Conservation (phyloP, 2,329 filamentous ascomycete species). For the Fusarium piperis region DNA sequence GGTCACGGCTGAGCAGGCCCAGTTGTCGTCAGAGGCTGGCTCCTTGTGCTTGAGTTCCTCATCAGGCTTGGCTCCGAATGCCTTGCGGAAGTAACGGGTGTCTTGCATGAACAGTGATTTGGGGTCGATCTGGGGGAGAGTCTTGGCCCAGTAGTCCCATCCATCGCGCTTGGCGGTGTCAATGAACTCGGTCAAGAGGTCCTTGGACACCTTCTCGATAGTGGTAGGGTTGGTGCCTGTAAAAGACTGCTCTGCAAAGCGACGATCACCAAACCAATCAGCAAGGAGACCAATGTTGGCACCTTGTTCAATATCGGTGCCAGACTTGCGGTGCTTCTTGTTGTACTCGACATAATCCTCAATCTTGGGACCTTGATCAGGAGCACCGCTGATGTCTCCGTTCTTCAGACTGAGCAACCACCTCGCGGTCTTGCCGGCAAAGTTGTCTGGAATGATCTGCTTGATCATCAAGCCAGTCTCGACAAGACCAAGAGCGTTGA, state of each 20-base stretch:
- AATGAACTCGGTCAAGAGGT: slow-evolving; percentile 48
- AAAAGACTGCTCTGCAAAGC: slow-evolving; percentile 57
- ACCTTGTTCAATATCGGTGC: slow-evolving; percentile 48
- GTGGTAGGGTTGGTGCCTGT: slow-evolving; percentile 57
- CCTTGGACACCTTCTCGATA: slow-evolving; percentile 51
- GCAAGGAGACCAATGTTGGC: slow-evolving; percentile 47
- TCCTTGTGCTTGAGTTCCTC: slow-evolving; percentile 44
- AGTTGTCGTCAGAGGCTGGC: slow-evolving; percentile 43
- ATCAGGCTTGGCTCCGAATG: slow-evolving; percentile 43
- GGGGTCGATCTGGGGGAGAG: slow-evolving; percentile 41
- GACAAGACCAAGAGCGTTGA: slow-evolving; percentile 45
- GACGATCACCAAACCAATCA: slow-evolving; percentile 55
- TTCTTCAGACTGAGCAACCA: slow-evolving; percentile 43
- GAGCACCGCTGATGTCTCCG: slow-evolving; percentile 39
- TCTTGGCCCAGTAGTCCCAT: slow-evolving; percentile 46
- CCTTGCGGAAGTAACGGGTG: slow-evolving; percentile 54
- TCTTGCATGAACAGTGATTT: slow-evolving; percentile 54
- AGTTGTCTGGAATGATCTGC: slow-evolving; percentile 46
- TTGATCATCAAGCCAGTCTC: slow-evolving; percentile 45
- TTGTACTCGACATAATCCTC: slow-evolving; percentile 48
- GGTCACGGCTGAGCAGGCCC: slow-evolving; percentile 52
- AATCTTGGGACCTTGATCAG: slow-evolving; percentile 45
- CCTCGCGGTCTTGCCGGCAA: slow-evolving; percentile 44
- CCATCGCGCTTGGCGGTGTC: slow-evolving; percentile 46
- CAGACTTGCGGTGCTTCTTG: slow-evolving; percentile 46